Base-by-base conservation (phyloP, 2,329 filamentous ascomycete genomes). In the Rasamsonia emersonii region DNA sequence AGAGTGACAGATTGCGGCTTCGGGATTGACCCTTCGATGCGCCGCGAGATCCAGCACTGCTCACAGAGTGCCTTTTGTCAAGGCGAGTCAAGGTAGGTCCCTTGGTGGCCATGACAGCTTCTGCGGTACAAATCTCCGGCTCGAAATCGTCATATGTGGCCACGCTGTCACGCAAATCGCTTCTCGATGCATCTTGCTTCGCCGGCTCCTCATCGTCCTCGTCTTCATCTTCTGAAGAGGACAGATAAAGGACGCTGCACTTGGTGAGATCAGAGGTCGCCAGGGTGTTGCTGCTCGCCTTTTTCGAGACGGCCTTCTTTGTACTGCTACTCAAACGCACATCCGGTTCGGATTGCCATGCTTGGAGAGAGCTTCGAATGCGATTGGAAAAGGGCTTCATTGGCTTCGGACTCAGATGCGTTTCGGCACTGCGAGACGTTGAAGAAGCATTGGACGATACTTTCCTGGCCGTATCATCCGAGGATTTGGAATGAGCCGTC, bases 161-260 rank as follows among this genome's bases (percentile, higher is more conserved):
- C 26, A 64, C 53, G 37, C 61, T 64, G 33, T 61, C 59, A 30
- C 62, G 49, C 24, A 49, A 34, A 13, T 28, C 30, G 18, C 45
- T 48, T 21, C 36, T 33, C 10, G 23, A 26, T 16, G 34, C 39
- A 6, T 19, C 30, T 13, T 25, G 24, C 10, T 41, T 46, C 4
- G 30, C 33, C 3, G 43, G 41, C 7, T 19, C 23, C 11, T 27
- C 20, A 9, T 45, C 39, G 6, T 55, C 50, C 14, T 56, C 55
- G 2, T 61, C 61, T 14, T 56, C 63, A 28, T 64, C 61, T 34
- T 67, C 65, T 0, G 65, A 68, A n/a, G 64, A 68, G 3, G 65
- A 68, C 25, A 69, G 56, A 30, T 58, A 64, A 7, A 69, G 58
- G 8, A 68, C 53, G 39, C 65, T 69, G 5, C 59, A 59, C 9